phyloP scores from a whole-genome alignment of 148 eudicot species.

The Chenopodium berlandieri region DNA sequence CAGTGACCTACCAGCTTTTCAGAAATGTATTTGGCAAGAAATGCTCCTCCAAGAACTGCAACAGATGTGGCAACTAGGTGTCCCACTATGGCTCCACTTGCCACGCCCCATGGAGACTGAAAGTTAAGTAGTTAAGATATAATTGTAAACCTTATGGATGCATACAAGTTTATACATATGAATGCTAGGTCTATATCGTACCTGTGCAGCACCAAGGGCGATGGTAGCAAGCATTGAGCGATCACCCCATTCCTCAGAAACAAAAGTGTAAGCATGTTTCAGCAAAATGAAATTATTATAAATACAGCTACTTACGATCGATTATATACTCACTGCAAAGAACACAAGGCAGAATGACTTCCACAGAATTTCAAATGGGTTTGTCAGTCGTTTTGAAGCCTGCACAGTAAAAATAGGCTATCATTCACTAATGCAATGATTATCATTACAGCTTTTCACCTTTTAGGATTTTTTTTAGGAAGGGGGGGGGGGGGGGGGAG shows the following conservation, averaged over 20 bases:
- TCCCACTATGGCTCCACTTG: slow-evolving; percentile 90
- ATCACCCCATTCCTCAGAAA: slow-evolving; percentile 95
- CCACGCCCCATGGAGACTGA: slow-evolving; percentile 97
- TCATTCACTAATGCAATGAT: neutral
- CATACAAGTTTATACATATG: neutral
- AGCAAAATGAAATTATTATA: neutral
- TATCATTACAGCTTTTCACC: neutral
- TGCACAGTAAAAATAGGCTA: slow-evolving; percentile 26
- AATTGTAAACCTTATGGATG: neutral
- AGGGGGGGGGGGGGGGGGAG: too few species aligned
- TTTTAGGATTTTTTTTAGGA: neutral
- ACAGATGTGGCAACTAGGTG: slow-evolving; percentile 77
- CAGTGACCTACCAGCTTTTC: slow-evolving; percentile 67
- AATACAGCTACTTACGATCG: neutral
- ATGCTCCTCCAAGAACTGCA: slow-evolving; percentile 87
- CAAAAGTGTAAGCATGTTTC: slow-evolving; percentile 5
- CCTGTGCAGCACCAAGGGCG: slow-evolving; percentile 99
- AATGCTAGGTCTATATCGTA: slow-evolving; percentile 17
- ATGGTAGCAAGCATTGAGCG: slow-evolving; percentile 99
- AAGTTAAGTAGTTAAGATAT: neutral
- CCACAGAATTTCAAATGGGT: slow-evolving; percentile 90
- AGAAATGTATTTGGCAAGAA: slow-evolving; percentile 90
- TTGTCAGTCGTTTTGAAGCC: slow-evolving; percentile 64
- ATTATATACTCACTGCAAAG: slow-evolving; percentile 71
- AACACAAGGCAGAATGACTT: slow-evolving; percentile 91